These are phyloP conservation scores for Delitschia confertaspora DNA, from an alignment of 495 filamentous ascomycete species.

Conservation along the genomic window DNA sequence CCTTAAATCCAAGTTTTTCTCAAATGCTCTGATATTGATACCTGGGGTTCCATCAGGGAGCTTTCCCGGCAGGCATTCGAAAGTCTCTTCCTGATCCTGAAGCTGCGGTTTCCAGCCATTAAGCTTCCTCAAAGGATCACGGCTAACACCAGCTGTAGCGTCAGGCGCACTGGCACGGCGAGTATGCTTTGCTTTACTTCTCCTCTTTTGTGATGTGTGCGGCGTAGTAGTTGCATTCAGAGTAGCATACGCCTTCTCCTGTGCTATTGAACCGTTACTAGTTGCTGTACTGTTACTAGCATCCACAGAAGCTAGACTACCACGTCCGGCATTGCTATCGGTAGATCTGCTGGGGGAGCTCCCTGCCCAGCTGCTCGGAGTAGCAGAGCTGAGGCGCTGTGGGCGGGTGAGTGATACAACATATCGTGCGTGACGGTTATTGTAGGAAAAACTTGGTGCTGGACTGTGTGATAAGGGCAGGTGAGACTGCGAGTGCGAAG, in stretches of 20 bases:
- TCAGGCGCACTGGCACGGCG: constrained; percentile 16
- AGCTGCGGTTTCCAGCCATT: constrained; percentile 20
- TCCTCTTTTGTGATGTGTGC: neutral
- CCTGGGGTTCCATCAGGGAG: constrained; percentile 17
- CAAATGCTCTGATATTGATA: constrained; percentile 1
- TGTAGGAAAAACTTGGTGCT: constrained; percentile 7
- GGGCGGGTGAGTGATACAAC: constrained; percentile 22
- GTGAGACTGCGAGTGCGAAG: constrained; percentile 16
- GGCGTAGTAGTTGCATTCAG: constrained; percentile 10
- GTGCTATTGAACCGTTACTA: neutral
- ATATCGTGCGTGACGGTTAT: constrained; percentile 17
- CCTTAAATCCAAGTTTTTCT: constrained; percentile 8
- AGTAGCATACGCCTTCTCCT: constrained; percentile 15
- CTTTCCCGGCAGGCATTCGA: constrained; percentile 4
- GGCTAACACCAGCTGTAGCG: neutral
- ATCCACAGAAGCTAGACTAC: constrained; percentile 5
- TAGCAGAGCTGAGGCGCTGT: constrained; percentile 16
- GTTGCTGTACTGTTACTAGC: neutral
- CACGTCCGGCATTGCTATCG: constrained; percentile 8
- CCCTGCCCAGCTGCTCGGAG: constrained; percentile 12
- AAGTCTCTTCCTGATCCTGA: neutral
- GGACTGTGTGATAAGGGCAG: constrained; percentile 7
- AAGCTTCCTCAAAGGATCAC: constrained; percentile 1
- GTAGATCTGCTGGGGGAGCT: constrained; percentile 16
- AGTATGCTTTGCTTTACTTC: neutral